phyloP scores from a whole-genome alignment of 306 rosid genomes.

The Ochetophila trinervis region DNA sequence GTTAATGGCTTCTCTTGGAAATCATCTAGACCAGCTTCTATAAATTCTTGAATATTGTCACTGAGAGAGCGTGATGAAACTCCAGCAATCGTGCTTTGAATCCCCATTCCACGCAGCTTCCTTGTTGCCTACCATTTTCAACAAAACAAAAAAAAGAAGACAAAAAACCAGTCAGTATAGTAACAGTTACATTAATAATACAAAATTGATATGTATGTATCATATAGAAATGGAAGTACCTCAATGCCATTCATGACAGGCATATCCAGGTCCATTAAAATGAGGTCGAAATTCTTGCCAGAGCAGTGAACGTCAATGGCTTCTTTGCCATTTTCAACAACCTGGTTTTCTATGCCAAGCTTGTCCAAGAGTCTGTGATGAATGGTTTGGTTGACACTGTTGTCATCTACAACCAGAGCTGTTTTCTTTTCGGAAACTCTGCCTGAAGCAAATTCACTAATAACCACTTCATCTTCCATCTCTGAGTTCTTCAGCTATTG shows the following conservation, averaged over 20 bases:
- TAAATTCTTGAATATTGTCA: slow-evolving; percentile 39
- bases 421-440: slow-evolving; percentile 14
- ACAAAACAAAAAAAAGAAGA: not conserved
- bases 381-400: slow-evolving; percentile 34
- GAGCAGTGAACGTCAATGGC: slow-evolving; percentile 60
- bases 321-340: slow-evolving; percentile 65
- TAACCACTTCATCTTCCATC: slow-evolving; percentile 7
- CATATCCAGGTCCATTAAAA: slow-evolving; percentile 91
- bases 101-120: slow-evolving; percentile 62
- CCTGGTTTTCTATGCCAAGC: slow-evolving; percentile 49
- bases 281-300: slow-evolving; percentile 64
- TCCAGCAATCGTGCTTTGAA: slow-evolving; percentile 65
- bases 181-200: not conserved
- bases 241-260: slow-evolving; percentile 85
- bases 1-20: slow-evolving; percentile 72
- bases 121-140: slow-evolving; percentile 59
- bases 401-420: slow-evolving; percentile 79
- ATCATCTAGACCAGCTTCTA: slow-evolving; percentile 70
- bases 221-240: slow-evolving; percentile 22
- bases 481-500: not conserved
- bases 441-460: not conserved
- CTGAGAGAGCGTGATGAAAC: slow-evolving; percentile 45
- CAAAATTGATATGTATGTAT: not conserved
- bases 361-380: slow-evolving; percentile 46
- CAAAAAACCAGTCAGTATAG: not conserved